Conservation (phyloP, 768 basidiomycete genomes). For the Kwoniella bestiolae region DNA sequence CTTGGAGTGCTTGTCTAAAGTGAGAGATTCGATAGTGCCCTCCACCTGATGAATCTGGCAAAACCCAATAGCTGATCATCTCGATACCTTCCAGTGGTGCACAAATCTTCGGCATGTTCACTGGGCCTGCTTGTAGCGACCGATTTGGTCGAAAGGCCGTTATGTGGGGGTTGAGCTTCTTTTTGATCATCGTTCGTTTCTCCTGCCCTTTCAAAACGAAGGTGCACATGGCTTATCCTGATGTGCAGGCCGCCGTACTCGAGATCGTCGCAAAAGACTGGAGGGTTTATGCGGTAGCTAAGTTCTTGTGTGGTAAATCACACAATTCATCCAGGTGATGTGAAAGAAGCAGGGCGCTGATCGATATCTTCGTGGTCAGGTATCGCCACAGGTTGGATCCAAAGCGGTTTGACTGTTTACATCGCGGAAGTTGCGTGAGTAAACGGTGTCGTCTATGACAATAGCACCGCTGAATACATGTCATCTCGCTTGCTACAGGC, state of each 20-base stretch:
- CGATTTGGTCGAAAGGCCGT: conserved; percentile 15
- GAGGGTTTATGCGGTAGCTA: conserved; percentile 12
- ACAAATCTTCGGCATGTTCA: neutral
- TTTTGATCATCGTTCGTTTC: conserved; percentile 1
- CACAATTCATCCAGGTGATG: no score
- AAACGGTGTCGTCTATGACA: neutral
- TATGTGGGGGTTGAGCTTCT: neutral
- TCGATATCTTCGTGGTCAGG: neutral
- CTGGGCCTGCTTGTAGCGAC: conserved; percentile 3
- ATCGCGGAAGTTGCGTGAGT: conserved; percentile 21
- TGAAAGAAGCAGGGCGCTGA: neutral
- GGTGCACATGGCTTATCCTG: no score
- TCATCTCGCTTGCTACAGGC: neutral
- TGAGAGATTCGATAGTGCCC: no score
- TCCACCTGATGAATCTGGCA: no score
- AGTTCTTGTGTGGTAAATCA: conserved; percentile 14
- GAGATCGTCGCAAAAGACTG: conserved; percentile 20
- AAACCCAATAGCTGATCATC: neutral
- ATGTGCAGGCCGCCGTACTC: neutral
- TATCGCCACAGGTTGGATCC: conserved; percentile 9
- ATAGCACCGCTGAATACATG: no score
- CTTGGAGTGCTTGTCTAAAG: conserved; percentile 11
- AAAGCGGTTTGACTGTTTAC: conserved; percentile 12
- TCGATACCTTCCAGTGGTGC: neutral
- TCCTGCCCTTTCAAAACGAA: neutral